Percentiles rank a stretch among this genome's conserved stretches.
Conservation (phyloP, 1,284 basidiomycete genomes). For the Clitocybe nebularis region DNA sequence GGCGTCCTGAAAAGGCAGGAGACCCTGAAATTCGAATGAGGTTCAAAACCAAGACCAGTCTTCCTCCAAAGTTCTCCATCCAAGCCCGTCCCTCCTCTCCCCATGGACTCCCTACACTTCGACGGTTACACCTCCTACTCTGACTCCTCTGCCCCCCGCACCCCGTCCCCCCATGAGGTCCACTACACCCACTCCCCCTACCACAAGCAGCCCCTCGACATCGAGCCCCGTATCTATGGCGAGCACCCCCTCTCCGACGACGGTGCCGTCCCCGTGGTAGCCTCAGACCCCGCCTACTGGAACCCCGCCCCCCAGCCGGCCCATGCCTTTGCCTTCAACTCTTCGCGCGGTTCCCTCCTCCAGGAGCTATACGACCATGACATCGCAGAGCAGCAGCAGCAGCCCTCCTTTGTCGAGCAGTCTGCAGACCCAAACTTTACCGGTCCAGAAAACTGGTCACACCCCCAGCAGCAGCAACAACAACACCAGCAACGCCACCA, state of each 20-base stretch:
- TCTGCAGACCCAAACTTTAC: slow-evolving; percentile 21
- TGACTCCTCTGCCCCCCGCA: slow-evolving; percentile 58
- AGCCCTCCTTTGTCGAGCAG: slow-evolving; percentile 18
- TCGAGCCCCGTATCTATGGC: slow-evolving; percentile 48
- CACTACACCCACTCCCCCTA: slow-evolving; percentile 28
- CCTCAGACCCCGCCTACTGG: slow-evolving; percentile 26
- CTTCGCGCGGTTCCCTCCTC: slow-evolving; percentile 45
- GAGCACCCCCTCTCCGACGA: slow-evolving; percentile 30
- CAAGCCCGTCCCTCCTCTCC: slow-evolving; percentile 6
- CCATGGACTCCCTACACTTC: slow-evolving; percentile 58
- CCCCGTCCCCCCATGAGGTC: slow-evolving; percentile 59
- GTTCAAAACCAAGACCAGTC: no score
- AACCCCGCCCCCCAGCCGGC: slow-evolving; percentile 12
- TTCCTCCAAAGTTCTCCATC: slow-evolving; percentile 8
- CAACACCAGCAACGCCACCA: slow-evolving; percentile 33
- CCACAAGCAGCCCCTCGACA: slow-evolving; percentile 37
- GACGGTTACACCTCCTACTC: slow-evolving; percentile 62
- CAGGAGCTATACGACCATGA: slow-evolving; percentile 64
- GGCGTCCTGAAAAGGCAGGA: no score
- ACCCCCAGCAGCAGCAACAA: slow-evolving; percentile 30
- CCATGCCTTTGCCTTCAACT: slow-evolving; percentile 17
- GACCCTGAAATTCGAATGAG: no score
- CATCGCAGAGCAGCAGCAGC: slow-evolving; percentile 31
- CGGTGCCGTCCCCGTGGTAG: slow-evolving; percentile 29
- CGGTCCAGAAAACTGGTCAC: slow-evolving; percentile 16